Evolutionary conservation across 768 basidiomycete species (phyloP).

Genomic region (Hortiboletus flavorubellus): DNA sequence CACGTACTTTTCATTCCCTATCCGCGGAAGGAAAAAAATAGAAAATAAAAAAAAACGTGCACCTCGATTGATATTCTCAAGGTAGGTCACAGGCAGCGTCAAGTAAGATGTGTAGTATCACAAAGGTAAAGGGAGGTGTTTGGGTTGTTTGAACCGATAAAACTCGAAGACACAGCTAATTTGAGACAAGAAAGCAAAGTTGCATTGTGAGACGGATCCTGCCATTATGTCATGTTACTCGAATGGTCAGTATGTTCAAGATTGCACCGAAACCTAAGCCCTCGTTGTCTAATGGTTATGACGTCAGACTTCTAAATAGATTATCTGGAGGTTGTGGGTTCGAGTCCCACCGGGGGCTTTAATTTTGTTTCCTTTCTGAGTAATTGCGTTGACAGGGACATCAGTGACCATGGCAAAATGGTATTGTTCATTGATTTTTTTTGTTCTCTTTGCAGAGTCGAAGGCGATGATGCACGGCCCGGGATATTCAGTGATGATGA

Average conservation of each 20-base stretch:
- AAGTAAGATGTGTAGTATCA: neutral
- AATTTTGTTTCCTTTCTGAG: conserved; percentile 15
- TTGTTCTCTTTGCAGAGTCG: neutral
- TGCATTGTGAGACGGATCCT: no score
- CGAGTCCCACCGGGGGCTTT: conserved; percentile 79
- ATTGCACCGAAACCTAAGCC: conserved; percentile 34
- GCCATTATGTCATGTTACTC: no score
- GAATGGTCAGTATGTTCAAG: neutral
- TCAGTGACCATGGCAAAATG: neutral
- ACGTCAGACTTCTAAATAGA: conserved; percentile 88
- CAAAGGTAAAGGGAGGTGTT: neutral
- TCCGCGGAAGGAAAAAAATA: neutral
- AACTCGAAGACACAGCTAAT: neutral
- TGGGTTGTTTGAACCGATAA: neutral
- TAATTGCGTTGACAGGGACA: neutral
- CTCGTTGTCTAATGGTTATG: conserved; percentile 89
- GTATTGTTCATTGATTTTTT: neutral
- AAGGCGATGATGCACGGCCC: neutral
- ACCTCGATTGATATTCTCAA: neutral
- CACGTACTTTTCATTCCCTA: neutral
- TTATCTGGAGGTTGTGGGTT: conserved; percentile 85
- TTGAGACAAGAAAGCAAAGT: no score
- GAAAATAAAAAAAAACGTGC: no score
- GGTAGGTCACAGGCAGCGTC: neutral
- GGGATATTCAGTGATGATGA: no score